Conservation (phyloP, 371 early-diverging fungal species). For the Haplosporangium sp. region DNA sequence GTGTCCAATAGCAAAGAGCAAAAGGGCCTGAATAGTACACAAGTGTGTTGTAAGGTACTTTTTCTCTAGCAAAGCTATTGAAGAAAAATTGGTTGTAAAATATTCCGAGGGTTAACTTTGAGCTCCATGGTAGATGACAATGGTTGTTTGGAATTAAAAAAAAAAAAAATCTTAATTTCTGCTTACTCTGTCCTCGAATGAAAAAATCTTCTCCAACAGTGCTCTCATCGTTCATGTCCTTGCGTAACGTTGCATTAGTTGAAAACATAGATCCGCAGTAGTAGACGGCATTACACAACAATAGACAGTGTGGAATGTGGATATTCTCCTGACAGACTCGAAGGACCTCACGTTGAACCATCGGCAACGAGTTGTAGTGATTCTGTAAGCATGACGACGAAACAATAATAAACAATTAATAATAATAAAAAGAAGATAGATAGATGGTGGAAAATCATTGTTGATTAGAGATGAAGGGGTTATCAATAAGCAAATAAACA, state of each 20-base stretch:
- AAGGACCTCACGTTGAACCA: constrained; percentile 51
- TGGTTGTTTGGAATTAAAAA: not conserved
- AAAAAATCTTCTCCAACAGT: constrained; percentile 55
- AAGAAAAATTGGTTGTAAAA: not conserved
- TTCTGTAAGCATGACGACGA: constrained; percentile 20
- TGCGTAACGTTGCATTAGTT: constrained; percentile 32
- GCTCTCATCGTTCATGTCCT: constrained; percentile 43
- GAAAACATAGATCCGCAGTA: constrained; percentile 56
- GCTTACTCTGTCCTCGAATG: constrained; percentile 45
- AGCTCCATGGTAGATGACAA: too few species aligned
- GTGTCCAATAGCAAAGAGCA: constrained; percentile 52
- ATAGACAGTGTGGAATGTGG: constrained; percentile 45
- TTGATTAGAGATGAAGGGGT: not conserved
- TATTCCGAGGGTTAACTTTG: too few species aligned
- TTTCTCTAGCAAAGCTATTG: constrained; percentile 38
- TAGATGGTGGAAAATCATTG: not conserved
- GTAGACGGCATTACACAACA: constrained; percentile 51
- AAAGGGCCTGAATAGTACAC: constrained; percentile 47
- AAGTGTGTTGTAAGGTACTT: constrained; percentile 51
- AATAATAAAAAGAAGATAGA: too few species aligned
- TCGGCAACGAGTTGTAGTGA: constrained; percentile 33
- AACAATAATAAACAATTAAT: not conserved
- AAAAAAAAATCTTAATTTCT: not conserved
- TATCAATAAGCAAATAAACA: not conserved
- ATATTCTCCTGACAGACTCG: constrained; percentile 48